Conservation (phyloP, 768 basidiomycete genomes). For the Trametes gibbosa region DNA sequence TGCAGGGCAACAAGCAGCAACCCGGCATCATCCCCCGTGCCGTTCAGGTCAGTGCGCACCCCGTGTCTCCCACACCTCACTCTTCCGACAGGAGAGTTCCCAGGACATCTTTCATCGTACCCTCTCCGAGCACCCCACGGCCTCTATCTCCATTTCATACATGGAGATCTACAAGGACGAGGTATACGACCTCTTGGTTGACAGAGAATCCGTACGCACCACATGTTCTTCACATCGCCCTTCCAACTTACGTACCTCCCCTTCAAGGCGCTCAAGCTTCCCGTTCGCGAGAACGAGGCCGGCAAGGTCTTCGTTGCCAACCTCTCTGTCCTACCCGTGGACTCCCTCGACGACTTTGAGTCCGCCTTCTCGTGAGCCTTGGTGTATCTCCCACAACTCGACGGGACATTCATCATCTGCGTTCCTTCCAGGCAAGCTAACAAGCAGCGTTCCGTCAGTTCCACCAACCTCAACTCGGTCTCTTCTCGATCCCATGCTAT, state of each 20-base stretch:
- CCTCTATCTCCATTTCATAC: conserved; percentile 62
- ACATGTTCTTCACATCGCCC: background rate
- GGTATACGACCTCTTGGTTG: conserved; percentile 80
- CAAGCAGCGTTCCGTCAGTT: conserved; percentile 77
- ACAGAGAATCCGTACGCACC: conserved; percentile 56
- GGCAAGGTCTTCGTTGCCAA: conserved; percentile 58
- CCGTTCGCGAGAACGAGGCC: conserved; percentile 49
- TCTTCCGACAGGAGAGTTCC: background rate
- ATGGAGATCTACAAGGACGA: conserved; percentile 95
- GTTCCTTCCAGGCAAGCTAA: conserved; percentile 54
- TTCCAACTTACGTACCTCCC: background rate
- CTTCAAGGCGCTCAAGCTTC: conserved; percentile 48
- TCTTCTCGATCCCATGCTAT: conserved; percentile 91
- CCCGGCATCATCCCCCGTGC: conserved; percentile 87
- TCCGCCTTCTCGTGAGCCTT: conserved; percentile 42
- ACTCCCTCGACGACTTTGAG: conserved; percentile 47
- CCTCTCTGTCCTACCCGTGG: conserved; percentile 38
- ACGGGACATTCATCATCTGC: background rate
- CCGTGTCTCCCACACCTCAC: background rate
- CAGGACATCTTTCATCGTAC: conserved; percentile 16
- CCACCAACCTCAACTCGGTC: conserved; percentile 79
- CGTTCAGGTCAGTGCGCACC: conserved; percentile 50
- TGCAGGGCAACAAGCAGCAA: conserved; percentile 73
- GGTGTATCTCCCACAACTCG: background rate
- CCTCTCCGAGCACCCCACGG: conserved; percentile 29